Conservation (phyloP, 208 protist genomes). For the Crithidia thermophila region DNA sequence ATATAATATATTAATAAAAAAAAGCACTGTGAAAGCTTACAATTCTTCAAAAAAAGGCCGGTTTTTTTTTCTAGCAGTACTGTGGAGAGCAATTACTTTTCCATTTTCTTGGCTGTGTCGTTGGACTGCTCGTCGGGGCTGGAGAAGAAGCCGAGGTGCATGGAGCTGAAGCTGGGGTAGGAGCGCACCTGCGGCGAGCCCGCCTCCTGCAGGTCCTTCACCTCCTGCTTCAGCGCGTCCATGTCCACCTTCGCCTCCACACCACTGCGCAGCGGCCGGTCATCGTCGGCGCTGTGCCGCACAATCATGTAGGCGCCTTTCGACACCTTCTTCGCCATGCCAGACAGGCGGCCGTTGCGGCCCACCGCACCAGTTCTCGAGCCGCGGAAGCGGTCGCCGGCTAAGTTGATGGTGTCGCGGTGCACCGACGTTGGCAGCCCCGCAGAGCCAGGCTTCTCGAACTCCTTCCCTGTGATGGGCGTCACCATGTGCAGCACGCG, state of each 20-base stretch:
- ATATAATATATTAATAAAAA: too few relatives aligned
- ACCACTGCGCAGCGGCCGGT: conserved; percentile 3
- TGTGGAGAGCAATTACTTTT: too few relatives aligned
- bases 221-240: conserved; percentile 30
- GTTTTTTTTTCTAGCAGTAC: too few relatives aligned
- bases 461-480: conserved; percentile 53
- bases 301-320: conserved; percentile 27
- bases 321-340: neutral
- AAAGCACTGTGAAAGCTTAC: too few relatives aligned
- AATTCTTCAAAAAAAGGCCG: too few relatives aligned
- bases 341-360: conserved; percentile 7
- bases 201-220: conserved; percentile 21
- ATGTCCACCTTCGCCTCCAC: conserved; percentile 26
- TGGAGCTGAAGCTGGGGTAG: conserved; percentile 59
- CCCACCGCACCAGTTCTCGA: neutral
- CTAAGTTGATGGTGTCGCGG: conserved; percentile 52
- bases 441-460: conserved; percentile 32
- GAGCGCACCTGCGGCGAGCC: conserved; percentile 56
- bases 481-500: conserved; percentile 47
- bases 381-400: conserved; percentile 27
- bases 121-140: conserved; percentile 11
- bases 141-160: conserved; percentile 39
- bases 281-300: conserved; percentile 18
- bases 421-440: conserved; percentile 30
- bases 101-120: conserved; percentile 3